phyloP scores from a whole-genome alignment of 257 asterid species.

The Solanum commersonii region DNA sequence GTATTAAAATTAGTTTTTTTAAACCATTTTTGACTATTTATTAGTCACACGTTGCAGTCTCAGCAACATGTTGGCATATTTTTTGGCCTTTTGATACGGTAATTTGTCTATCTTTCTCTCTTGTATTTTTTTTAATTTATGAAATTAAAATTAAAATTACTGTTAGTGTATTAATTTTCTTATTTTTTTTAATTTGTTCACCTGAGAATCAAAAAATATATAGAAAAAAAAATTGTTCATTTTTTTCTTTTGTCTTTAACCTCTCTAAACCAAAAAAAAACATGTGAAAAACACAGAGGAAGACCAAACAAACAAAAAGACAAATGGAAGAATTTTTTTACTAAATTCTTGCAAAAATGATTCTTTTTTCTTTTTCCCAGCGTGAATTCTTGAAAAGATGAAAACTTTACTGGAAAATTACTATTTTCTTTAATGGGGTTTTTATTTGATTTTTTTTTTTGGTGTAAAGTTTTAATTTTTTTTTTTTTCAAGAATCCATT shows the following conservation, averaged over 20 bases:
- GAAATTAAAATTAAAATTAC: not conserved
- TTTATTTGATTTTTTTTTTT: not conserved
- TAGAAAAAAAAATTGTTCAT: not conserved
- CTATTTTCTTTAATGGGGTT: not conserved
- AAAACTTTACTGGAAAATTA: not conserved
- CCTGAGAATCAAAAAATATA: not conserved
- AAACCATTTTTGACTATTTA: not conserved
- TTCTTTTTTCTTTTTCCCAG: not conserved
- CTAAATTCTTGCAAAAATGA: not conserved
- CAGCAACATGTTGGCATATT: not conserved
- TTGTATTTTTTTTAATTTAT: not conserved
- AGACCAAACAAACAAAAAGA: not conserved
- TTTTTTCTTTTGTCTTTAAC: not conserved
- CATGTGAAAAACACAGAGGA: not conserved
- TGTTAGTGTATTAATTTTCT: not conserved
- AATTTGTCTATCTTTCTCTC: not conserved
- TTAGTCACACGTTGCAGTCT: not conserved
- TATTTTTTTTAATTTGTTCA: not conserved
- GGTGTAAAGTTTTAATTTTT: not conserved
- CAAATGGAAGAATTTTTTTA: not conserved
- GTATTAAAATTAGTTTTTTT: not conserved
- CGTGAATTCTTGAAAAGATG: not conserved
- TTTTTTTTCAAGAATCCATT: not conserved
- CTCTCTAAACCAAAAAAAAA: not conserved
- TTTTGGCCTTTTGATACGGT: conserved; percentile 3